Evolutionary conservation across 495 filamentous ascomycete genomes (phyloP).

Genomic region (Tuber magnatum): DNA sequence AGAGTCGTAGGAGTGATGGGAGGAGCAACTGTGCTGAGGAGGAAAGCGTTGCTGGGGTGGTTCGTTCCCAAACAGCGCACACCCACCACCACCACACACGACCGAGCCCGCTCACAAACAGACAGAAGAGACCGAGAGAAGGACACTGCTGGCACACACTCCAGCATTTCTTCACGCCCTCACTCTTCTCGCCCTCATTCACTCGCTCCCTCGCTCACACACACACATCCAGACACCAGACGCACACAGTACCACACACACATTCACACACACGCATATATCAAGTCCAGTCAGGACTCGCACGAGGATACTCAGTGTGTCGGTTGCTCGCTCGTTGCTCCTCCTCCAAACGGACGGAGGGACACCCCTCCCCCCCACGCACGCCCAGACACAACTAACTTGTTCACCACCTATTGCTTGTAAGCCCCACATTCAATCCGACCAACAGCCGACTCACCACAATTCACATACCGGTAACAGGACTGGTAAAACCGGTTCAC

Average conservation of each 20-base stretch:
- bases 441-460: slow-evolving; percentile 1
- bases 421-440: slow-evolving; percentile 1
- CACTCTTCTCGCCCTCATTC: background rate
- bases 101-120: background rate
- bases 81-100: slow-evolving; percentile 1
- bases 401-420: slow-evolving; percentile 3
- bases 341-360: background rate
- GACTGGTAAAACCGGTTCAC: background rate
- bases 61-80: background rate
- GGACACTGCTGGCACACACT: background rate
- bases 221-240: background rate
- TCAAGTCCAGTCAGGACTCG: slow-evolving; percentile 1
- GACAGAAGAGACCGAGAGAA: background rate
- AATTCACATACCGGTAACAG: background rate
- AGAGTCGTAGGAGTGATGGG: background rate
- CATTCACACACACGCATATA: background rate
- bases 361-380: background rate
- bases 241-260: background rate
- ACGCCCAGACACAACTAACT: background rate
- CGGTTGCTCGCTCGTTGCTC: background rate
- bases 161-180: background rate
- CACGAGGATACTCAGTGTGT: slow-evolving; percentile 1
- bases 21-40: background rate
- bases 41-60: background rate
- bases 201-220: background rate